Conservation (phyloP, 2,329 filamentous ascomycete genomes). For the Salinomyces thailandicus region DNA sequence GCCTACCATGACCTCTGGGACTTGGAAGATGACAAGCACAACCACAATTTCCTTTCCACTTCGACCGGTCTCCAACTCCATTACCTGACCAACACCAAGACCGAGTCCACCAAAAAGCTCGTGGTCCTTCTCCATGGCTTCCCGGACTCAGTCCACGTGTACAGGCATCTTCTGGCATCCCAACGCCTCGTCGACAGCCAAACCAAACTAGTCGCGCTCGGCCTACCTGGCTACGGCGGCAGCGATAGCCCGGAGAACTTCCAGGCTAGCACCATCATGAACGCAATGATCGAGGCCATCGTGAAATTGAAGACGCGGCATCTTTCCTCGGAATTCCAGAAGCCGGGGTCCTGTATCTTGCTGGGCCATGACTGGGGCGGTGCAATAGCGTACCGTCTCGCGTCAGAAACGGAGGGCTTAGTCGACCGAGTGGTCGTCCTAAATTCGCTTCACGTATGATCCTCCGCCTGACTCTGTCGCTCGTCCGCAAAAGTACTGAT, state of each 20-base stretch:
- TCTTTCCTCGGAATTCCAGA: conserved; percentile 11
- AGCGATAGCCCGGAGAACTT: conserved; percentile 44
- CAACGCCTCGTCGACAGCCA: conserved; percentile 22
- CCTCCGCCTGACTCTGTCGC: too few species aligned
- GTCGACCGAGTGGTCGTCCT: conserved; percentile 47
- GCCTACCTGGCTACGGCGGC: conserved; percentile 50
- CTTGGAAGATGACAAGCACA: conserved; percentile 28
- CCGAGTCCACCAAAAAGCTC: not conserved
- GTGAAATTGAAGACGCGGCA: conserved; percentile 40
- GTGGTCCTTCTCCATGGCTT: conserved; percentile 48
- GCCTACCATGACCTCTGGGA: conserved; percentile 46
- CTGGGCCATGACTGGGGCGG: conserved; percentile 39
- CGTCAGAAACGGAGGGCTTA: conserved; percentile 46
- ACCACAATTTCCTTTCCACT: conserved; percentile 43
- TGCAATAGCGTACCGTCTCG: conserved; percentile 44
- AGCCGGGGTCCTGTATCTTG: conserved; percentile 29
- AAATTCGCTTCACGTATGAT: conserved; percentile 43
- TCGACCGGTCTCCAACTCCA: conserved; percentile 43
- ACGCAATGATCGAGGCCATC: conserved; percentile 44
- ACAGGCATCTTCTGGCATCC: conserved; percentile 39
- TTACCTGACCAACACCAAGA: conserved; percentile 31
- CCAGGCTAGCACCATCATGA: conserved; percentile 41
- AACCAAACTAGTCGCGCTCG: conserved; percentile 43
- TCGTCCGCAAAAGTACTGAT: too few species aligned
- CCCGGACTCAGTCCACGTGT: conserved; percentile 48